Evolutionary conservation across 1,284 basidiomycete species (phyloP), one percentile per base, ranked within the genome.

Genomic region (Ustilago xerochloae): DNA sequence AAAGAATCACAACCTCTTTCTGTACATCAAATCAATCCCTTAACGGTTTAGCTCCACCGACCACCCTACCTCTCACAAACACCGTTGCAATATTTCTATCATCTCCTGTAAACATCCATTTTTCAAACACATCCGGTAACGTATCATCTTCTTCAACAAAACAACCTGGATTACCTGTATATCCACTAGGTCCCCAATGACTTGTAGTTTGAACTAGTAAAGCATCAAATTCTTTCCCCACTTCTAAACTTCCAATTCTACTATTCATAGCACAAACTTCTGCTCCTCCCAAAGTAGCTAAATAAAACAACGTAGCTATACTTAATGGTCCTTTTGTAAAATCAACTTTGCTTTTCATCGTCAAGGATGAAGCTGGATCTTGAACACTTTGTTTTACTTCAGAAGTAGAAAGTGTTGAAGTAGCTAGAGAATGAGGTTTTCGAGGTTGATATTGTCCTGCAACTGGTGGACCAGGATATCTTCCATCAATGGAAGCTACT

Each of bases 211-310:
- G 58, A 89, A 88, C 89, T 6, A 93, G 77, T 12, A 98, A 86
- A 1, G 95, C 95, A 84, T 99, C 95, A 81, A 98, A 98, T 70
- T 90, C 90, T 85, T 93, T 95, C 2, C 93, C 93, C 0, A 87
- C 87, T 24, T 86, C 87, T 62, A 99, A 91, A 26, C 90, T 91
- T 9, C 95, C 96, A n/a, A 93, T 88, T 36, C 87, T 87, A 46
- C 89, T 84, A 36, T 89, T 88, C 29, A 97, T 85, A 52, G 88
- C 87, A 81, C 93, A 95, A 0, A 98, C 90, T 32, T 90, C 87
- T 0, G 96, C 96, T 1, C 96, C 96, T 39, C 96, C 95, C 28
- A 92, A 86, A 3, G 95, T 99, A 9, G 96, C 94, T 47, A 98
- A 90, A 86, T 93, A 92, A 71, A 97, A 88, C 47, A 97, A 87